These are phyloP conservation scores for Kazachstania kunashirensis DNA, from an alignment of 805 yeast species.

Conservation along the genomic window DNA sequence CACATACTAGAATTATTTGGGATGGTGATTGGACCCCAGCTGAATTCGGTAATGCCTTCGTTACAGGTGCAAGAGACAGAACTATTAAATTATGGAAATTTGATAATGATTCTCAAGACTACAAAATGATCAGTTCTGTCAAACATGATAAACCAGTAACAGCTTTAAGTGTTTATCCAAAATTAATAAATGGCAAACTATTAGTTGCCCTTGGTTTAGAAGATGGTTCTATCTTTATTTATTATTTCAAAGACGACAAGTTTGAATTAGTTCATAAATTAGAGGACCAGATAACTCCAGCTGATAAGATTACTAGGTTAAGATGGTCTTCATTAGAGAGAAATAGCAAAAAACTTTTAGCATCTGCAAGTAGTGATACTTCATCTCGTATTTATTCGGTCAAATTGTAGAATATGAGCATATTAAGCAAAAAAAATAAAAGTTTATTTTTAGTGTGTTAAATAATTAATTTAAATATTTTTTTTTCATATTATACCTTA, in stretches of 20 bases:
- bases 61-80: slow-evolving; percentile 84
- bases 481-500: slow-evolving; percentile 4
- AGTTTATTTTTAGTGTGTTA: too few relatives aligned
- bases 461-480: not conserved
- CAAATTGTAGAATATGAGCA: slow-evolving; percentile 2
- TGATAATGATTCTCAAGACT: slow-evolving; percentile 29
- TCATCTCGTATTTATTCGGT: slow-evolving; percentile 38
- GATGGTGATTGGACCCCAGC: slow-evolving; percentile 80
- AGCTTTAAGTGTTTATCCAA: slow-evolving; percentile 44
- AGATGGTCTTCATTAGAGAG: slow-evolving; percentile 38
- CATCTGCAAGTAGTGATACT: slow-evolving; percentile 51
- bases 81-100: slow-evolving; percentile 64
- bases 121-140: slow-evolving; percentile 31
- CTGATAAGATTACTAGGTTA: slow-evolving; percentile 51
- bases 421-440: too few relatives aligned
- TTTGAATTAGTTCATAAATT: slow-evolving; percentile 29
- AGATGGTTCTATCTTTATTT: slow-evolving; percentile 47
- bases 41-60: slow-evolving; percentile 41
- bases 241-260: slow-evolving; percentile 28
- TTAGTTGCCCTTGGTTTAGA: slow-evolving; percentile 62
- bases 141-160: slow-evolving; percentile 55
- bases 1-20: slow-evolving; percentile 91
- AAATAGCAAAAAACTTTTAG: slow-evolving; percentile 38
- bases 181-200: slow-evolving; percentile 23
- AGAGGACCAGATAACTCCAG: slow-evolving; percentile 41